Evolutionary conservation across 169 alveolate genomes (phyloP), one percentile per base, ranked within the genome.

Genomic region (Eimeria acervulina): DNA sequence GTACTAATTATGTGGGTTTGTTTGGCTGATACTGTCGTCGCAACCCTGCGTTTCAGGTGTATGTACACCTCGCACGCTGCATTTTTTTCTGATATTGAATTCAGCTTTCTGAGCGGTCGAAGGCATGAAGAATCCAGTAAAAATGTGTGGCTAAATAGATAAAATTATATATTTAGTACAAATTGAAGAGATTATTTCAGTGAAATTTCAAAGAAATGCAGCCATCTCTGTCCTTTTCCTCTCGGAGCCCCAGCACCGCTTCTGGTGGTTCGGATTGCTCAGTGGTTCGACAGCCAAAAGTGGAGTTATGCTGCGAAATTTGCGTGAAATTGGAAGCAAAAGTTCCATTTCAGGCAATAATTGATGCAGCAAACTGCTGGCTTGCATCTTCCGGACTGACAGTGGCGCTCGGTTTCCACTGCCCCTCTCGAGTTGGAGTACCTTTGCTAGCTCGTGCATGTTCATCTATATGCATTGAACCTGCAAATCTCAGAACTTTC

Each of bases 351-450:
- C 68, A 38, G 13, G 68, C 8, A 23, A 47, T 80, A 40, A 28
- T 17, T 26, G 68, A 21, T 15, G 90, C 90, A 31, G 68, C 68
- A 80, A 47, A 28, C 44, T 33, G 80, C 40, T 91, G 95, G 95
- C 68, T 91, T 6, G 80, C 61, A 0, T 91, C 95, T 2, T 74
- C 95, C 1, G 90, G 91, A 19, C 85, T 91, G 47, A 55, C 90
- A 4, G 76, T 91, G 38, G 83, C 95, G 0, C 33, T 91, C 31
- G 95, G 95, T 12, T 7, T 44, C 33, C 95, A 91, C 38, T 89
- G 80, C 38, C 90, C 95, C 2, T 66, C 19, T 3, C 90, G 36
- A 17, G 66, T 91, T 0, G 95, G 52, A 26, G 78, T 42, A 19
- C 59, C 91, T 8, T 33, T 91, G 17, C 61, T 91, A 63, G 13